phyloP scores from a whole-genome alignment of 1,284 basidiomycete species.

The Meripilus lineatus region DNA sequence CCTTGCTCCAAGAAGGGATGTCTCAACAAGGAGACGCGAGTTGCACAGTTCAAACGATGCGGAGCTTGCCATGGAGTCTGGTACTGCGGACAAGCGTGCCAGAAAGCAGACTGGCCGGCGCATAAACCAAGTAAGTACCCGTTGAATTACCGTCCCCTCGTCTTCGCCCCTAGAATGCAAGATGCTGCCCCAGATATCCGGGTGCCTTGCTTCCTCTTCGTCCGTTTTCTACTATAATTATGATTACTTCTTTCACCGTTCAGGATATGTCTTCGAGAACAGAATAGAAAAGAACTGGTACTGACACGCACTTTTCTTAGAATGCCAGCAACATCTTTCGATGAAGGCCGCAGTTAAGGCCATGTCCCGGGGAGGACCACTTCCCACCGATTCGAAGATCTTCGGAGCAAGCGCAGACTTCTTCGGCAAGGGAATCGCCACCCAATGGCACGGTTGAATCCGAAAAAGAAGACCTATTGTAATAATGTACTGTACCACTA shows the following conservation, averaged over 20 bases:
- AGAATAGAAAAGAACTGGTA: too few relatives aligned
- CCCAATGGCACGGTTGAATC: not conserved
- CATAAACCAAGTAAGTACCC: slow-evolving; percentile 31
- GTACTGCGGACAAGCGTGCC: slow-evolving; percentile 35
- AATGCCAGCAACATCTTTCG: slow-evolving; percentile 15
- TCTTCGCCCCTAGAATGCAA: too few relatives aligned
- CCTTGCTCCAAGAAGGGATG: slow-evolving; percentile 21
- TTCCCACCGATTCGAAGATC: slow-evolving; percentile 1
- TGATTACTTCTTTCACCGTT: too few relatives aligned
- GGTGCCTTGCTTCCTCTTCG: too few relatives aligned
- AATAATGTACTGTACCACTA: too few relatives aligned
- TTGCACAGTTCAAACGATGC: slow-evolving; percentile 24
- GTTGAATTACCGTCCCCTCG: too few relatives aligned
- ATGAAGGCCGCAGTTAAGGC: slow-evolving; percentile 15
- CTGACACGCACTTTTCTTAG: too few relatives aligned
- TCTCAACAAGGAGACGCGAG: slow-evolving; percentile 15
- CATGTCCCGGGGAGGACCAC: slow-evolving; percentile 12
- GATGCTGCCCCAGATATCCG: too few relatives aligned
- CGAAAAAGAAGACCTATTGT: too few relatives aligned
- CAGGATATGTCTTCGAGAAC: too few relatives aligned
- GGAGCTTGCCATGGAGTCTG: slow-evolving; percentile 26
- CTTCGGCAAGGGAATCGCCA: slow-evolving; percentile 1
- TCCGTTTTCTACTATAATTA: too few relatives aligned
- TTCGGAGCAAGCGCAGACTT: slow-evolving; percentile 17
- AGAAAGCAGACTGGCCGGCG: slow-evolving; percentile 34